phyloP scores from a whole-genome alignment of 805 yeast genomes.

The Kregervanrija fluxuum region DNA sequence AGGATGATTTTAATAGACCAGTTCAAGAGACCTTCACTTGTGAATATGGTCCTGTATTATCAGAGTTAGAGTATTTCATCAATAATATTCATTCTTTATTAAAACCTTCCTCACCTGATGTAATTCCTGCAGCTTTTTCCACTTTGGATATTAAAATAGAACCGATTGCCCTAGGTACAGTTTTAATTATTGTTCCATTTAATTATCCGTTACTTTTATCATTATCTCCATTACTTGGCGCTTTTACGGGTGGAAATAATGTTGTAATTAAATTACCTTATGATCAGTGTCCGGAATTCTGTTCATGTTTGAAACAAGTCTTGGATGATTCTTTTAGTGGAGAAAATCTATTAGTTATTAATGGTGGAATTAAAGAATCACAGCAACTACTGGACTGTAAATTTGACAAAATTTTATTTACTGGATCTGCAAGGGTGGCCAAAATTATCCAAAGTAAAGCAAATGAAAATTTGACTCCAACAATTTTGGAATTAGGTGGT shows the following conservation, averaged over 20 bases:
- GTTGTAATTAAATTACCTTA: slow-evolving; percentile 65
- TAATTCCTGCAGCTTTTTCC: slow-evolving; percentile 29
- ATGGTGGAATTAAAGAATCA: slow-evolving; percentile 65
- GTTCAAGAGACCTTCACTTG: slow-evolving; percentile 51
- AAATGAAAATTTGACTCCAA: slow-evolving; percentile 78
- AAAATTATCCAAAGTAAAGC: slow-evolving; percentile 72
- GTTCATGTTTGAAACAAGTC: slow-evolving; percentile 48
- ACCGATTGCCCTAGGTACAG: slow-evolving; percentile 51
- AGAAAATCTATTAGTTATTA: slow-evolving; percentile 53
- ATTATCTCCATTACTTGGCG: slow-evolving; percentile 63
- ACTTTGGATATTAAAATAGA: slow-evolving; percentile 25
- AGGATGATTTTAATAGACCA: slow-evolving; percentile 61
- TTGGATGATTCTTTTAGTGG: slow-evolving; percentile 47
- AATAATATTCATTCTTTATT: slow-evolving; percentile 54
- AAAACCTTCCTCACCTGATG: slow-evolving; percentile 38
- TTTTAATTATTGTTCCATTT: slow-evolving; percentile 70
- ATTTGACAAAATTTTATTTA: slow-evolving; percentile 78
- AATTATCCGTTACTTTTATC: slow-evolving; percentile 69
- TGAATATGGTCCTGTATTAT: slow-evolving; percentile 46
- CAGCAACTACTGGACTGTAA: slow-evolving; percentile 50
- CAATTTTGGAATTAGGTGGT: slow-evolving; percentile 82
- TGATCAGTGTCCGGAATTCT: slow-evolving; percentile 61
- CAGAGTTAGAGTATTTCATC: slow-evolving; percentile 56
- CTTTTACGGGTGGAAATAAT: slow-evolving; percentile 79
- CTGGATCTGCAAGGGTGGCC: slow-evolving; percentile 78